Conservation (phyloP, 805 yeast species). For the Cyberlindnera suaveolens region DNA sequence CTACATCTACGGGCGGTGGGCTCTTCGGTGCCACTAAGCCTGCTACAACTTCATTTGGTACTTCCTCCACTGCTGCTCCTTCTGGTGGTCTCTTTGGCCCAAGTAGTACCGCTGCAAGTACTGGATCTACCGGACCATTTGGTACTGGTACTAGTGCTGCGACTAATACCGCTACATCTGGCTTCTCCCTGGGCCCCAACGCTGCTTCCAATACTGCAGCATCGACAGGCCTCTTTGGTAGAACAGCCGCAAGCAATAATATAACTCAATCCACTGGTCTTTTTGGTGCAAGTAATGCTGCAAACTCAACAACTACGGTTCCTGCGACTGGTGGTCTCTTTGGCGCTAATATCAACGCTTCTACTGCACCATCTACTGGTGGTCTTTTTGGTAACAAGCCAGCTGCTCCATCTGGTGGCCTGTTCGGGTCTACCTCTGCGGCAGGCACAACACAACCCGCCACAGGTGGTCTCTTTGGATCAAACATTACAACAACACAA, state of each 20-base stretch:
- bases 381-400: no score
- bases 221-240: constrained; percentile 30
- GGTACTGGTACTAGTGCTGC: constrained; percentile 6
- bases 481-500: constrained; percentile 6
- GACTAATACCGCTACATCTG: background rate
- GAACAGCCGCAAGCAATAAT: background rate
- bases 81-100: constrained; percentile 27
- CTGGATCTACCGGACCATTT: background rate
- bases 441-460: constrained; percentile 8
- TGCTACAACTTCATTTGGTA: constrained; percentile 3
- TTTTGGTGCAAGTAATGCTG: background rate
- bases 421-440: constrained; percentile 24
- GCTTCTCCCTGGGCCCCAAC: constrained; percentile 4
- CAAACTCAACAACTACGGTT: background rate
- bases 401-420: constrained; percentile 22
- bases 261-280: constrained; percentile 1
- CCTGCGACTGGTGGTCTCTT: constrained; percentile 11
- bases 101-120: constrained; percentile 2
- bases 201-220: constrained; percentile 5
- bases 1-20: constrained; percentile 4
- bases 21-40: constrained; percentile 12
- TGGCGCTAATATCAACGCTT: constrained; percentile 18
- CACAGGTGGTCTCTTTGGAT: constrained; percentile 33
- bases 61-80: background rate
- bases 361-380: constrained; percentile 5